Base-by-base conservation (phyloP, 2,329 filamentous ascomycete genomes). In the Diaporthe vaccinii region DNA sequence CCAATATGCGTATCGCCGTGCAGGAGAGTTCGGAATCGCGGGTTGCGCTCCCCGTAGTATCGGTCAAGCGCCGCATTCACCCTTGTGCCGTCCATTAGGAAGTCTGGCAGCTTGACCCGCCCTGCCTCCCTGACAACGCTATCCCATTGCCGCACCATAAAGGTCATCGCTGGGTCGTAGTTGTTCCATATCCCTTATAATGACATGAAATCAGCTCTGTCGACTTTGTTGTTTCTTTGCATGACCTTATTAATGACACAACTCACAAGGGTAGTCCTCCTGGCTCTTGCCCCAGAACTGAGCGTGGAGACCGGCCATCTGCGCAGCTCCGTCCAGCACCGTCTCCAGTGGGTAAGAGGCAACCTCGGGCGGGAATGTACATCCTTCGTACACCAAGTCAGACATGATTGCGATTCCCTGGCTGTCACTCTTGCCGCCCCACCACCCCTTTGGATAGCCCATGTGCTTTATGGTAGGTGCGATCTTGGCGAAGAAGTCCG, bases 371-470 rank as follows among this genome's bases (percentile, higher is more conserved):
- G 83, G 78, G 76, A 85, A 85, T 7, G 31, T 58, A 31, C 31
- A 58, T 3, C 79, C 80, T 25, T 84, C 80, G 3, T 79, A 68
- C 0, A 74, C 76, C 2, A 85, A 79, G 75, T 85, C 84, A 8
- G 79, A 79, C 83, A 86, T 85, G 73, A 85, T 81, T 31, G 79
- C 80, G 58, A 86, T 84, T 10, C 84, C 84, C 65, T 85, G 84
- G 49, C 77, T 80, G 8, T 82, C 79, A 71, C 77, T 81, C 10
- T 75, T 81, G n/a, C 82, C 84, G 5, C 78, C 79, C 83, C 82
- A 85, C 83, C 82, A 86, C 9, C 80, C 80, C 62, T 78, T 83
- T 28, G 84, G 84, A 67, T 82, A 83, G 61, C 78, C 76, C 80
- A 84, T 58, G 57, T 73, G 28, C 20, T 36, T 34, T 10, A 58